Evolutionary conservation across 2,329 filamentous ascomycete species (phyloP), one percentile per base, ranked within the genome.

Genomic region (Aspergillus carbonarius): DNA sequence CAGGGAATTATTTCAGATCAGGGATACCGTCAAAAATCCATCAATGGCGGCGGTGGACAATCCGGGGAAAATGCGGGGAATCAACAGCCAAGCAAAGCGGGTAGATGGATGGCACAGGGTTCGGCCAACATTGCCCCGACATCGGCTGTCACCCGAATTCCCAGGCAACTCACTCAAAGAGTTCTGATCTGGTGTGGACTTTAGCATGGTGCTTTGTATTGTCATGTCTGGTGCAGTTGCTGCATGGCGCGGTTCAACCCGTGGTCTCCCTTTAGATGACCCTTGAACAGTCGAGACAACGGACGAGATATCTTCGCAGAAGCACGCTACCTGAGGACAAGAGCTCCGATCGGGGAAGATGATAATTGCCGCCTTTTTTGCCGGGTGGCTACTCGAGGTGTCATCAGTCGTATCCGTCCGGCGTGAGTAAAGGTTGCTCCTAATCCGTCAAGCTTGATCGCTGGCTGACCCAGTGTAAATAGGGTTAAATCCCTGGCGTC

Each of bases 11-110:
- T 2, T 20, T 9, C 18, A 20, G 1, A 20, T n/a, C n/a, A n/a
- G n/a, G n/a, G 10, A 42, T 5, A 10, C 3, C 20, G 39, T 42
- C 13, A 7, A 23, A 13, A 5, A 17, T 18, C 18, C 4, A 6
- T 42, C 18, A 42, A 42, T 42, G 39, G 39, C 39, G 39, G 23
- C 0, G 39, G 18, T 2, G 18, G 20, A 23, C 32, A 44, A 58
- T 58, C 56, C 30, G 53, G 53, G 56, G 48, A 52, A 51, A 56
- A 60, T 57, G 63, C 58, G 55, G 64, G 61, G 60, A 58, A 46
- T 44, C 13, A 34, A 44, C 51, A 55, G 56, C 54, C 39, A 54
- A 59, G 54, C n/a, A 53, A 42, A 20, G 20, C 39, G 39, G 39
- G 20, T 23, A 42, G 23, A 42, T 42, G 12, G 39, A 12, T 42